Conservation (phyloP, 352 stramenopile genomes). For the Globisporangium perplexum region DNA sequence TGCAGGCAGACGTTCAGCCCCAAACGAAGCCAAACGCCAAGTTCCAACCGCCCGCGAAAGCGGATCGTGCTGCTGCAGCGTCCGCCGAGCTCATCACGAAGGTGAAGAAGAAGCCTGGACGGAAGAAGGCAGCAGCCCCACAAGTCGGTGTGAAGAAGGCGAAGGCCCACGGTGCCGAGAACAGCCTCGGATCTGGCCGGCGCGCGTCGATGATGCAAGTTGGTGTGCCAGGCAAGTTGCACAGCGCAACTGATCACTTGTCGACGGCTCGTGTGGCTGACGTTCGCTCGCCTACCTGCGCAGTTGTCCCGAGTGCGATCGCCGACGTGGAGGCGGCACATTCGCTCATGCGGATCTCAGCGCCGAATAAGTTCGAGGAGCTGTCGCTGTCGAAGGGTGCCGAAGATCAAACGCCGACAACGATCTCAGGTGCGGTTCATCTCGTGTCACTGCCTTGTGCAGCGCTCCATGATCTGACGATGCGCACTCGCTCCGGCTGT, state of each 20-base stretch:
- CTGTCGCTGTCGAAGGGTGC: too few relatives aligned
- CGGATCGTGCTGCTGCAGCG: not conserved
- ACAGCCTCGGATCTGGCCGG: not conserved
- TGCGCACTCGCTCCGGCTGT: not conserved
- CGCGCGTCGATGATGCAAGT: not conserved
- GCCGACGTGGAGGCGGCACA: not conserved
- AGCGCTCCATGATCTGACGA: not conserved
- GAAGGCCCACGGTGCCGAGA: too few relatives aligned
- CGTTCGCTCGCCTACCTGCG: too few relatives aligned
- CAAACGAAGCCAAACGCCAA: too few relatives aligned
- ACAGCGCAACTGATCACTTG: not conserved
- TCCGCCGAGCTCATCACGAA: not conserved
- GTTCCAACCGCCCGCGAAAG: too few relatives aligned
- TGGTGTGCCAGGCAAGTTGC: not conserved
- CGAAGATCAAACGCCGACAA: not conserved
- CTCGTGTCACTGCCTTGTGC: too few relatives aligned
- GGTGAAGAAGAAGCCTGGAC: not conserved
- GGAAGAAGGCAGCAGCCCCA: not conserved
- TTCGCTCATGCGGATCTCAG: slow-evolving; percentile 6
- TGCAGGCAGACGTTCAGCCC: too few relatives aligned
- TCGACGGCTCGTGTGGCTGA: not conserved
- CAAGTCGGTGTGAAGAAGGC: not conserved
- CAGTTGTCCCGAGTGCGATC: not conserved
- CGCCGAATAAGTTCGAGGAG: slow-evolving; percentile 7
- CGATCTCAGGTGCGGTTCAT: not conserved